phyloP scores from a whole-genome alignment of 2,329 filamentous ascomycete species.

The Clonostachys byssicola region DNA sequence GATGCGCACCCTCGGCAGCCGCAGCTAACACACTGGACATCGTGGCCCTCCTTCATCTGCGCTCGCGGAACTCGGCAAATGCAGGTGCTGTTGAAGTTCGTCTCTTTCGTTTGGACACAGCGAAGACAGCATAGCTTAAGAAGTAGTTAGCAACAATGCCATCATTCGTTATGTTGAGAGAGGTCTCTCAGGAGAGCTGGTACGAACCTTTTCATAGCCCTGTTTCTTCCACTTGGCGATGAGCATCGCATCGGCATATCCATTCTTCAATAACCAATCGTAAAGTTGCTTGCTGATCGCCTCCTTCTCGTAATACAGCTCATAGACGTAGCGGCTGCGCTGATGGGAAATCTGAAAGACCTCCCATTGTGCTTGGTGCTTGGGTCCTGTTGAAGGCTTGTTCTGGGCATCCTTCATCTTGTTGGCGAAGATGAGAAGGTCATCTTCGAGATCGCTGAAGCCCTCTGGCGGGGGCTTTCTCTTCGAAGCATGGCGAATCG shows the following conservation, averaged over 20 bases:
- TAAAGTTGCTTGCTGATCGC: conserved; percentile 90
- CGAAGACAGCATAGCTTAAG: conserved; percentile 82
- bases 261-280: conserved; percentile 95
- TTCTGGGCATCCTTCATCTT: conserved; percentile 97
- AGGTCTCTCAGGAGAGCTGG: background rate
- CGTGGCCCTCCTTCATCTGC: conserved; percentile 84
- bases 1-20: conserved; percentile 90
- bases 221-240: conserved; percentile 99
- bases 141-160: conserved; percentile 13
- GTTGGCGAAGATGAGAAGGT: conserved; percentile 79
- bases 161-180: background rate
- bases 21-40: conserved; percentile 91
- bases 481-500: conserved; percentile 70
- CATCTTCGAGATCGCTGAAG: conserved; percentile 85
- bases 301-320: conserved; percentile 96
- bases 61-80: conserved; percentile 92
- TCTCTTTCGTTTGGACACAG: conserved; percentile 99
- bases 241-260: conserved; percentile 88
- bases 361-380: conserved; percentile 92
- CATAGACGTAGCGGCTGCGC: conserved; percentile 88
- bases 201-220: conserved; percentile 87
- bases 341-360: conserved; percentile 97
- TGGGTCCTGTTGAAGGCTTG: conserved; percentile 72
- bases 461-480: conserved; percentile 81
- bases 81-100: conserved; percentile 96